A percentile compares a stretch with the other conserved stretches of the same genome.
These are phyloP conservation scores for Magnusiomyces paraingens DNA, from an alignment of 1,139 yeast species.

Conservation along the genomic window DNA sequence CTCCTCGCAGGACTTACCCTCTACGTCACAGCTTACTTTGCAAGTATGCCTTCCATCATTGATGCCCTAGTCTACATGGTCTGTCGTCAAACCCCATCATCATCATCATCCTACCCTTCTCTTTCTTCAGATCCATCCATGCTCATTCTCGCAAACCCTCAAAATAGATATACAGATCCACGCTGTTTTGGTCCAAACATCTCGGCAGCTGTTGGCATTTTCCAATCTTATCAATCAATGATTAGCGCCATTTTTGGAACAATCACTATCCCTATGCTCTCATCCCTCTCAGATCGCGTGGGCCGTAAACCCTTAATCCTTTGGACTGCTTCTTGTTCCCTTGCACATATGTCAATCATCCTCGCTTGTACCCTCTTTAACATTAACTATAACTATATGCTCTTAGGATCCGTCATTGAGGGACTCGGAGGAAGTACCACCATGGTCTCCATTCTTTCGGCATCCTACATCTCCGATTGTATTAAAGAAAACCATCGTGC, in stretches of 20 bases:
- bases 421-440: conserved; percentile 52
- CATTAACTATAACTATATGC: conserved; percentile 36
- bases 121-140: too few species aligned
- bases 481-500: conserved; percentile 50
- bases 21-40: conserved; percentile 21
- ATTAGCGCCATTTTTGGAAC: conserved; percentile 22
- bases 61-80: conserved; percentile 25
- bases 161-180: conserved; percentile 18
- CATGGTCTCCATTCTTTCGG: conserved; percentile 46
- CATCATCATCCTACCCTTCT: neutral
- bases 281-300: conserved; percentile 55
- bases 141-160: neutral
- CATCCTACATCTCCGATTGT: conserved; percentile 61
- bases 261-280: conserved; percentile 36
- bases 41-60: conserved; percentile 21
- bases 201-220: conserved; percentile 25
- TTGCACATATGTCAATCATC: conserved; percentile 27
- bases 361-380: conserved; percentile 21
- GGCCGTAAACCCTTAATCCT: conserved; percentile 52
- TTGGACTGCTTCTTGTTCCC: conserved; percentile 25
- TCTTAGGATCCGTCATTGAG: conserved; percentile 38
- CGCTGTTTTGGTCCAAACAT: conserved; percentile 24
- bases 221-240: conserved; percentile 23
- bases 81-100: conserved; percentile 20
- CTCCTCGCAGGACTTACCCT: conserved; percentile 17